A percentile compares a stretch with the other conserved stretches of the same genome.
These are phyloP conservation scores for Elongisporangium undulatum DNA, from an alignment of 352 stramenopile genomes.

Conservation along the genomic window DNA sequence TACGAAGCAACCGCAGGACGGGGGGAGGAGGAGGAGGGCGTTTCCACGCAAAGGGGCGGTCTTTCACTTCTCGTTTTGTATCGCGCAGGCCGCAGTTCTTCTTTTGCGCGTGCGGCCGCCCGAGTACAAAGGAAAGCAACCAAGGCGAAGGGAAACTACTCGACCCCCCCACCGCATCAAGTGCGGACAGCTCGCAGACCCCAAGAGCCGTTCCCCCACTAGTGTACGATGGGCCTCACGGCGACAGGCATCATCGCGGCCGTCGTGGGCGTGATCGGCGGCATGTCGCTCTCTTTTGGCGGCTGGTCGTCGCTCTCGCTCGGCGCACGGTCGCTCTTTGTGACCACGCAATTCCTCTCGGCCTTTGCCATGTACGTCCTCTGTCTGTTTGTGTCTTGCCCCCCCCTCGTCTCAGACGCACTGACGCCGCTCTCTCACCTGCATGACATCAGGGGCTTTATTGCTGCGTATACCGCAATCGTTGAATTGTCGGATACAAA, in stretches of 20 bases:
- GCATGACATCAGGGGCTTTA: slow-evolving; percentile 52
- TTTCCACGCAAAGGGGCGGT: background rate
- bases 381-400: slow-evolving; percentile 3
- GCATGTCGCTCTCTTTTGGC: slow-evolving; percentile 80
- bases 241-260: slow-evolving; percentile 63
- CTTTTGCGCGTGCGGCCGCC: background rate
- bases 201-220: slow-evolving; percentile 7
- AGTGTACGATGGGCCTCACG: slow-evolving; percentile 40
- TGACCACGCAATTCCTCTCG: slow-evolving; percentile 78
- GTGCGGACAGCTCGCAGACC: slow-evolving; percentile 12
- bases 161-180: slow-evolving; percentile 4
- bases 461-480: slow-evolving; percentile 64
- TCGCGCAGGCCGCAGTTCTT: slow-evolving; percentile 14
- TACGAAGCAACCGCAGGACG: slow-evolving; percentile 9
- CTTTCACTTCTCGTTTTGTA: slow-evolving; percentile 63
- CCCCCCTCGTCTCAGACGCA: no score
- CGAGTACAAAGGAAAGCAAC: slow-evolving; percentile 9
- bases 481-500: slow-evolving; percentile 56
- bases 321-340: slow-evolving; percentile 78
- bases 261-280: slow-evolving; percentile 74
- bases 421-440: no score
- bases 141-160: slow-evolving; percentile 5
- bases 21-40: slow-evolving; percentile 5
- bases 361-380: slow-evolving; percentile 76
- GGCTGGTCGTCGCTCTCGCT: slow-evolving; percentile 85